phyloP scores from a whole-genome alignment of 805 yeast species.

The Candida methanosorbosa region DNA sequence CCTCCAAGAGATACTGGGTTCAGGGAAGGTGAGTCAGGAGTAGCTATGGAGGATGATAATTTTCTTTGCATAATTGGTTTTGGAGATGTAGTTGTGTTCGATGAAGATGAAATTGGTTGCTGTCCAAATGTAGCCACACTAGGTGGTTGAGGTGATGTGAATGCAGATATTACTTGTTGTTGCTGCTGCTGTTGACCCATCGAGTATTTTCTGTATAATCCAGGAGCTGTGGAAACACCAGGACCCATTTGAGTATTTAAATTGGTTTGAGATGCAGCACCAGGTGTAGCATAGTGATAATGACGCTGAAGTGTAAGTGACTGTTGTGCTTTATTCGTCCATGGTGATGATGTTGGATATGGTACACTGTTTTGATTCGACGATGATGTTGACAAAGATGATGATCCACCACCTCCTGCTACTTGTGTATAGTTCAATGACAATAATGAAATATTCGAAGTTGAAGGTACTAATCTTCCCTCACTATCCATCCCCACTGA shows the following conservation, averaged over 20 bases:
- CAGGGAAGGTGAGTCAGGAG: slow-evolving; percentile 45
- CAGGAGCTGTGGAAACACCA: neutral
- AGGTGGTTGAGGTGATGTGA: neutral
- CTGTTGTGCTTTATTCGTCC: slow-evolving; percentile 2
- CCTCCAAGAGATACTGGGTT: slow-evolving; percentile 44
- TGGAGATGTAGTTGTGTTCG: neutral
- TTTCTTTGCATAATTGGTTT: neutral
- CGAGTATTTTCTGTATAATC: slow-evolving; percentile 2
- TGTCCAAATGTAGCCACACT: neutral
- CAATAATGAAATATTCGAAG: slow-evolving; percentile 26
- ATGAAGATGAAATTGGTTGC: too few relatives aligned
- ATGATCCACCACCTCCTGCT: too few relatives aligned
- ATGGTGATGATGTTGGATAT: too few relatives aligned
- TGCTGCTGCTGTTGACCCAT: slow-evolving; percentile 1
- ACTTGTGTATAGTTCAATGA: slow-evolving; percentile 23
- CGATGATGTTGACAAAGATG: too few relatives aligned
- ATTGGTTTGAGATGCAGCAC: slow-evolving; percentile 2
- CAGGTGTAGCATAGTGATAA: slow-evolving; percentile 4
- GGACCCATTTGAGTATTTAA: neutral
- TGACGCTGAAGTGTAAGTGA: slow-evolving; percentile 12
- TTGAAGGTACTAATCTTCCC: slow-evolving; percentile 24
- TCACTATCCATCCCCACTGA: slow-evolving; percentile 25
- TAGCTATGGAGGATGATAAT: neutral
- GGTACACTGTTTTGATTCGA: too few relatives aligned
- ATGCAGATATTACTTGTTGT: neutral